Base-by-base conservation (phyloP, 1,284 basidiomycete genomes). In the Naganishia cerealis region DNA sequence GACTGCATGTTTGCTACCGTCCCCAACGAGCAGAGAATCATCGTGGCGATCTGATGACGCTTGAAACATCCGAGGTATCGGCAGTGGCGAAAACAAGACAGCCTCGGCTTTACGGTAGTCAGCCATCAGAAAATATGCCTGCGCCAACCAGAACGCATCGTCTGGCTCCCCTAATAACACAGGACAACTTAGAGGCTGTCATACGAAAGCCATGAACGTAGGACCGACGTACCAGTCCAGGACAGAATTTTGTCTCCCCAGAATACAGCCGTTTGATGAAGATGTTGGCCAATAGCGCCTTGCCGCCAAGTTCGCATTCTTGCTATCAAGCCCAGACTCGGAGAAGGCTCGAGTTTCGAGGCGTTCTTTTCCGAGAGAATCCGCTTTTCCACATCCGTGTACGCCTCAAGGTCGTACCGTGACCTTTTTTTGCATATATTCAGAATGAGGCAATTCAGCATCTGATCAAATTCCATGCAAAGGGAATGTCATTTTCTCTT, bases 91-190 rank as follows among this genome's bases (percentile, higher is more conserved):
- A 0, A 89, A 92, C 53, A 99, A 85, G 21, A 99, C 84, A 57
- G 90, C 87, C 79, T 97, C 94, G 1, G 96, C 94, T 48, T 94
- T 90, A 8, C 91, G 89, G 79, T 95, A 99, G 72, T 97, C 92
- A 73, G 94, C 90, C 5, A 90, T 94, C 81, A 94, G 88, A 78
- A 97, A 99, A 81, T 94, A 94, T 0, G 91, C 92, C 78, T 99
- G 95, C 0, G 96, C 95, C 18, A 99, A 87, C 93, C 95, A 98
- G 80, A 98, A 99, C 10, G 94, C 96, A 80, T 99, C 96, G 78
- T 95, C 94, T 39, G 91, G 88, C 73, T 96, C 91, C 72, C 88
- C 93, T 94, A 72, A 12, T 16, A 48, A n/a, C 10, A 68, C 21
- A 26, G 18, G 33, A 15, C 48, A 18, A 67, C 18, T 57, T 24